Percentiles rank a stretch among this genome's conserved stretches.
phyloP scores from a whole-genome alignment of 441 rosid species.

The Populus hybrid region DNA sequence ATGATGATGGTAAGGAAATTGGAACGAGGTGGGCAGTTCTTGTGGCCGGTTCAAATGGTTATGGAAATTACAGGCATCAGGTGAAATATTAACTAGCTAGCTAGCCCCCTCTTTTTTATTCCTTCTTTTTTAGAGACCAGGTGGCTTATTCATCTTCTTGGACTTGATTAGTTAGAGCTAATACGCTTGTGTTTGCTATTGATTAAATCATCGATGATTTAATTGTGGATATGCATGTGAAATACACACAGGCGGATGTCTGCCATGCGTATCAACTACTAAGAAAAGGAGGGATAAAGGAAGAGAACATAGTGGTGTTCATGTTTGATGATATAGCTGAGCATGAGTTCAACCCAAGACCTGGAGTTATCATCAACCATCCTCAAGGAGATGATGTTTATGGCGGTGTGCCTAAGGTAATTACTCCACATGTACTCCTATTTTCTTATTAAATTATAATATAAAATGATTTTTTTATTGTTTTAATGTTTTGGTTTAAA shows the following conservation, averaged over 20 bases:
- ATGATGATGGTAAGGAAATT: conserved; percentile 17
- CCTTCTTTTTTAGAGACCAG: not conserved
- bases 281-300: conserved; percentile 75
- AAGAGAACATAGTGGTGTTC: conserved; percentile 83
- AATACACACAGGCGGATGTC: conserved; percentile 66
- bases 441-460: not conserved
- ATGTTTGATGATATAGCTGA: conserved; percentile 90
- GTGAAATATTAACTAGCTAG: conserved; percentile 22
- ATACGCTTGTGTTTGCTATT: not conserved
- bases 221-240: not conserved
- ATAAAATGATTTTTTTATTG: too few relatives aligned
- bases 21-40: conserved; percentile 95
- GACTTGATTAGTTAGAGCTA: not conserved
- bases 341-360: conserved; percentile 66
- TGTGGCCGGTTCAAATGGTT: conserved; percentile 85
- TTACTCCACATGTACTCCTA: not conserved
- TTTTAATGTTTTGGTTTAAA: too few relatives aligned
- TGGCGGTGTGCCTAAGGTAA: conserved; percentile 86
- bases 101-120: not conserved
- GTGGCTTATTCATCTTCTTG: not conserved
- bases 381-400: conserved; percentile 84
- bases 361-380: conserved; percentile 75
- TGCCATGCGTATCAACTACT: conserved; percentile 93
- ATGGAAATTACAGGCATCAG: conserved; percentile 91
- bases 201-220: not conserved